Evolutionary conservation across 2,329 filamentous ascomycete species (phyloP).

Genomic region (Colletotrichum shisoi): DNA sequence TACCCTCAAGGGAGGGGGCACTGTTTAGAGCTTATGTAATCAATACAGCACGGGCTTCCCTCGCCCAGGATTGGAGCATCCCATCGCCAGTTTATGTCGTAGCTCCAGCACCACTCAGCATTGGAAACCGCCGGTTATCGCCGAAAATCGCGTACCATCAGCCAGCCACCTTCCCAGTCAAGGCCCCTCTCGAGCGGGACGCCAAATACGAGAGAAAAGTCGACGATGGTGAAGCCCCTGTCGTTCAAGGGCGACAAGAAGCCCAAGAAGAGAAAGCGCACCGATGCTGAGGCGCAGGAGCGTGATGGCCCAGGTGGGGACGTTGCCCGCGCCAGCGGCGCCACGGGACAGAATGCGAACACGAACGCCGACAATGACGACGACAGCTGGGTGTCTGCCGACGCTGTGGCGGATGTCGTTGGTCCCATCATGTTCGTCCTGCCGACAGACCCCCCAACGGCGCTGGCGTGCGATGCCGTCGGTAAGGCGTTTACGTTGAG

Average conservation of each 20-base stretch:
- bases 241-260: slow-evolving; percentile 98
- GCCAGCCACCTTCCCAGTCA: slow-evolving; percentile 22
- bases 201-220: slow-evolving; percentile 4
- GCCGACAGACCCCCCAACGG: slow-evolving; percentile 74
- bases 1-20: slow-evolving; percentile 25
- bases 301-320: slow-evolving; percentile 42
- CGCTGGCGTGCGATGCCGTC: slow-evolving; percentile 83
- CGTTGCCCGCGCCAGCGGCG: slow-evolving; percentile 43
- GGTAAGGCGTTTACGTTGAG: slow-evolving; percentile 84
- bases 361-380: slow-evolving; percentile 66
- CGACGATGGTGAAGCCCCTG: slow-evolving; percentile 82
- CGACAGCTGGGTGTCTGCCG: slow-evolving; percentile 91
- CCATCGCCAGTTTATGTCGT: slow-evolving; percentile 21
- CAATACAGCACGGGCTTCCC: neutral
- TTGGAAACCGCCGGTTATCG: slow-evolving; percentile 26
- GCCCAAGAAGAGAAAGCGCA: slow-evolving; percentile 86
- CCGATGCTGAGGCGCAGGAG: slow-evolving; percentile 56
- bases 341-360: slow-evolving; percentile 44
- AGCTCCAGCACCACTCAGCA: slow-evolving; percentile 7
- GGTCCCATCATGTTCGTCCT: slow-evolving; percentile 86
- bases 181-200: neutral
- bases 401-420: slow-evolving; percentile 74
- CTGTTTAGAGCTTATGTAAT: slow-evolving; percentile 25
- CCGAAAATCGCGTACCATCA: slow-evolving; percentile 13
- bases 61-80: slow-evolving; percentile 17